Base-by-base conservation (phyloP, 352 stramenopile genomes). In the Globisporangium rhizosaccharum region DNA sequence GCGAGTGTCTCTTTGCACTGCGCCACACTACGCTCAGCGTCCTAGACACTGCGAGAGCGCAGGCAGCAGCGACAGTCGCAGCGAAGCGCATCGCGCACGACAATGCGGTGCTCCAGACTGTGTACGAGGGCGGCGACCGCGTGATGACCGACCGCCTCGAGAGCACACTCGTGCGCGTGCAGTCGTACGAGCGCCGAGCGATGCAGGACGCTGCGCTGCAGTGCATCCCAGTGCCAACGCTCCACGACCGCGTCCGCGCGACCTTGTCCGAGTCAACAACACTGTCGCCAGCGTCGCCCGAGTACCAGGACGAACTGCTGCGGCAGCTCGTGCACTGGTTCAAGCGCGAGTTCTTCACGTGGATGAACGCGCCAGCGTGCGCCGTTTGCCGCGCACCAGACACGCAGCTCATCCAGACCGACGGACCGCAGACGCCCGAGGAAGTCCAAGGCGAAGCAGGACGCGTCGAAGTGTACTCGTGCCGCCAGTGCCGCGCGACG, bases 311-410 rank as follows among this genome's bases (percentile, higher is more conserved):
- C 28, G 85, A 92, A 51, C 66, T 94, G 3, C 56, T 91, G 14
- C 83, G 76, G 61, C 81, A 91, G 42, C 59, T 96, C 28, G 64
- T 93, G 2, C 73, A 85, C 39, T 97, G 88, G 88, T 97, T 97
- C 59, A 97, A 97, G 69, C 56, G 57, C 33, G 87, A 96, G 33
- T 97, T 96, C 57, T 97, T 97, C 47, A 71, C 85, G 30, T 97
- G 89, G 89, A 92, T 89, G 71, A 95, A 96, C 59, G 70, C 92
- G 47, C 87, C 86, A 17, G 62, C 66, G 15, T 97, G 89, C 28
- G 59, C 51, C 5, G 45, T 53, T 4, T 96, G 85, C 59, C 72
- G 69, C 11, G 49, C 73, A 36, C 57, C 79, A 2, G 78, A 77
- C 36, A 96, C 84, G 9, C 62, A 65, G 14, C 39, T 51, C 4